Conservation (phyloP, 2,329 filamentous ascomycete species). For the Aspergillus glaucus region DNA sequence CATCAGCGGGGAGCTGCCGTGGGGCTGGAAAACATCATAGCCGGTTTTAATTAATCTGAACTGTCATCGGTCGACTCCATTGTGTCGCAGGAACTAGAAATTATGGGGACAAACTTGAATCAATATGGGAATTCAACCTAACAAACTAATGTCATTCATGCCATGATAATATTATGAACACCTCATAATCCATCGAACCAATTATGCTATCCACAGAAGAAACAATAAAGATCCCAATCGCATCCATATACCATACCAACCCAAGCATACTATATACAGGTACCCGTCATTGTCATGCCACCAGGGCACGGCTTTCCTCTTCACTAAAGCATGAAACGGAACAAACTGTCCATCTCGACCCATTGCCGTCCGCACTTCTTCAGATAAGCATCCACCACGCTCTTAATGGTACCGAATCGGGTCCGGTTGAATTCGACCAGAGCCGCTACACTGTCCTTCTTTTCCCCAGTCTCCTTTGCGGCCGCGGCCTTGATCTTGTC, state of each 20-base stretch:
- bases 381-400: constrained; percentile 73
- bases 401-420: constrained; percentile 69
- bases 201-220: constrained; percentile 8
- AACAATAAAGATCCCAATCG: constrained; percentile 1
- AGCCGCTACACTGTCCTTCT: constrained; percentile 60
- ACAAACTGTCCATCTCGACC: constrained; percentile 89
- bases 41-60: not conserved
- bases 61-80: no score
- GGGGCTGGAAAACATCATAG: constrained; percentile 1
- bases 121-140: not conserved
- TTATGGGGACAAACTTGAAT: no score
- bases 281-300: constrained; percentile 10
- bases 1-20: not conserved
- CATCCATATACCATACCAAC: not conserved
- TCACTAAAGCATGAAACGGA: constrained; percentile 53
- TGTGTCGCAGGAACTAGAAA: no score
- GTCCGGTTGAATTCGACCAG: constrained; percentile 76
- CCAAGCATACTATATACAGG: constrained; percentile 16
- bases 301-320: constrained; percentile 10
- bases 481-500: constrained; percentile 64
- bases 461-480: constrained; percentile 47
- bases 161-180: not conserved
- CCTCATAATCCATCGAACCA: not conserved
- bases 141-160: not conserved
- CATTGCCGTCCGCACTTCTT: constrained; percentile 86